phyloP scores from a whole-genome alignment of 306 rosid species.

The Glycyrrhiza uralensis region DNA sequence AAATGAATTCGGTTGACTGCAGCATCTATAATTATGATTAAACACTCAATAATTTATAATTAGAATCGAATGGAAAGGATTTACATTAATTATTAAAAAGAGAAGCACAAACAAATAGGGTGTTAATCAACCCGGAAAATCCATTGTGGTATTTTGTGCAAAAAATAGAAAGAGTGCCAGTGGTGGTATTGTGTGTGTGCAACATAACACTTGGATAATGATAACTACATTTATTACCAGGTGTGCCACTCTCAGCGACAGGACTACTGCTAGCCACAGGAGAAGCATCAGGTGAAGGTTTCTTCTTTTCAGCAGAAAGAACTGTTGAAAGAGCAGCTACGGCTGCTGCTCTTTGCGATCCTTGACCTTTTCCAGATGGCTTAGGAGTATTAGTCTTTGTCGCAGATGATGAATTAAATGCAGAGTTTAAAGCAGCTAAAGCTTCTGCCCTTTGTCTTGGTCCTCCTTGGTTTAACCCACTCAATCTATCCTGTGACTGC shows the following conservation, averaged over 20 bases:
- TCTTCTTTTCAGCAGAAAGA: constrained; percentile 81
- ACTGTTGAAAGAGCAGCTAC: constrained; percentile 92
- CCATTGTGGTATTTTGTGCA: neutral
- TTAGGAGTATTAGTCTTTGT: constrained; percentile 39
- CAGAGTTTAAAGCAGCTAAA: constrained; percentile 79
- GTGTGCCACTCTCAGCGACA: constrained; percentile 37
- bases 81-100: neutral
- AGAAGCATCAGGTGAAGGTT: constrained; percentile 58
- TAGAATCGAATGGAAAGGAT: neutral
- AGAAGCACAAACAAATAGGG: neutral
- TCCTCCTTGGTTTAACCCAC: constrained; percentile 63
- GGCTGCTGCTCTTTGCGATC: constrained; percentile 94
- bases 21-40: neutral
- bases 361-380: constrained; percentile 55
- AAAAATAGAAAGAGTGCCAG: neutral
- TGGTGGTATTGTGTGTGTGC: neutral
- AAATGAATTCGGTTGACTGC: constrained; percentile 4
- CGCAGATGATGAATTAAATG: constrained; percentile 64
- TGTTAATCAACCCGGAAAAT: neutral
- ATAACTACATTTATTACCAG: constrained; percentile 45
- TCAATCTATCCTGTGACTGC: constrained; percentile 66
- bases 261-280: constrained; percentile 49
- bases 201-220: neutral
- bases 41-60: neutral
- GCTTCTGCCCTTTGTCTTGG: constrained; percentile 97